Percentiles rank a stretch among this genome's conserved stretches.
These are phyloP conservation scores for Stephania japonica DNA, from an alignment of 164 flowering plant species.

Conservation along the genomic window DNA sequence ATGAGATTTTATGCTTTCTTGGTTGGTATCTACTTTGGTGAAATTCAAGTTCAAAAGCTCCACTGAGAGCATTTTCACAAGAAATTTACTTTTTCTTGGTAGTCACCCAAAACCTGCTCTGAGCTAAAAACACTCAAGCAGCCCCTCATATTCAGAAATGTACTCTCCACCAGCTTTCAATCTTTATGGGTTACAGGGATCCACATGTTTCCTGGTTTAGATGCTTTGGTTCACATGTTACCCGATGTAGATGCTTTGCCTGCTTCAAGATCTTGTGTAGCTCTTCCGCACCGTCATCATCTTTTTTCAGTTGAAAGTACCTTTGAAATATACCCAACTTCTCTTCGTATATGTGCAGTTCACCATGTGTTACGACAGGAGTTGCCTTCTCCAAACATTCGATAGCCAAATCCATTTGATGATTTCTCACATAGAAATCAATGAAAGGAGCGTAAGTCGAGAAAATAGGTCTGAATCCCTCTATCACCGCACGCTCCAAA, in stretches of 20 bases:
- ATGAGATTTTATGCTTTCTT: background rate
- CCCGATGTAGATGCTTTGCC: conserved; percentile 15
- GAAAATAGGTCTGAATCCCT: conserved; percentile 13
- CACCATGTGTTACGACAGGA: conserved; percentile 4
- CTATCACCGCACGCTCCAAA: conserved; percentile 15
- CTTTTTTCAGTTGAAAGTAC: conserved; percentile 24
- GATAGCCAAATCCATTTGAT: conserved; percentile 25
- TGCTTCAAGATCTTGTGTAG: conserved; percentile 23
- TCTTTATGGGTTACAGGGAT: background rate
- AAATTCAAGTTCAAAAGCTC: background rate
- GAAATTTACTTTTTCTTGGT: background rate
- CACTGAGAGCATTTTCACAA: background rate
- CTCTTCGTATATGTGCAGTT: conserved; percentile 20
- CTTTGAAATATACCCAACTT: conserved; percentile 15
- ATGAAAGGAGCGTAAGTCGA: conserved; percentile 23
- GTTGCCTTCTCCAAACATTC: conserved; percentile 24
- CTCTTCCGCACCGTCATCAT: conserved; percentile 21
- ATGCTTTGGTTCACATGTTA: conserved; percentile 9
- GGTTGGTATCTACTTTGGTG: background rate
- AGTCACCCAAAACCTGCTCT: background rate
- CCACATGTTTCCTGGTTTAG: too few species aligned
- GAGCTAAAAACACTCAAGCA: background rate
- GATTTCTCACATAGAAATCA: conserved; percentile 23
- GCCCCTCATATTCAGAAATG: background rate
- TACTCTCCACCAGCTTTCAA: conserved; percentile 1